Evolutionary conservation across 2,329 filamentous ascomycete species (phyloP).

Genomic region (Cercospora berteroae): DNA sequence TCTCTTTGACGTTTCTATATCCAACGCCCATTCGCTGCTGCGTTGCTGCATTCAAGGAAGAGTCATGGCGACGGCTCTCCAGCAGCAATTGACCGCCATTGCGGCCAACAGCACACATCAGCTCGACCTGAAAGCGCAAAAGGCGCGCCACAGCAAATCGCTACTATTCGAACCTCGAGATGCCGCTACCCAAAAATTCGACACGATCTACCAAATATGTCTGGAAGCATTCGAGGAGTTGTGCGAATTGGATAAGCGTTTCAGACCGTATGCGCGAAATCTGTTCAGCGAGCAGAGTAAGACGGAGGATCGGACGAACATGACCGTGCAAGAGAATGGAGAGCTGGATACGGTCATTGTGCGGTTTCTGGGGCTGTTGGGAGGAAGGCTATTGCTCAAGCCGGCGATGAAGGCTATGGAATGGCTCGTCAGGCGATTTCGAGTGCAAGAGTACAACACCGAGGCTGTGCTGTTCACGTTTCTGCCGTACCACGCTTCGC

Average conservation of each 20-base stretch:
- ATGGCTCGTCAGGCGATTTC: constrained; percentile 91
- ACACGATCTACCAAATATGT: constrained; percentile 83
- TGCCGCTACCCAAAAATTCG: constrained; percentile 84
- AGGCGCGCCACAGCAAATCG: constrained; percentile 87
- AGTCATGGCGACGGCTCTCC: constrained; percentile 77
- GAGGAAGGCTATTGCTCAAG: constrained; percentile 73
- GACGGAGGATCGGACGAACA: constrained; percentile 78
- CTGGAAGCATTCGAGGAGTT: constrained; percentile 87
- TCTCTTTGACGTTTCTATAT: not conserved
- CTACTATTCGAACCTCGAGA: constrained; percentile 86
- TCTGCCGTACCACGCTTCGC: constrained; percentile 84
- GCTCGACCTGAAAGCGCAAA: constrained; percentile 89
- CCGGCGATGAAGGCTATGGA: constrained; percentile 89
- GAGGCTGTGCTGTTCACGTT: constrained; percentile 76
- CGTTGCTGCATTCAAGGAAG: not conserved
- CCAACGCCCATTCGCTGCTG: not conserved
- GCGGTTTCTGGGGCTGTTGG: constrained; percentile 76
- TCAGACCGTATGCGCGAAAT: constrained; percentile 68
- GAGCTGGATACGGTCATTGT: constrained; percentile 76
- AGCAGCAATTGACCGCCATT: constrained; percentile 90
- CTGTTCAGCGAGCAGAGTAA: constrained; percentile 95
- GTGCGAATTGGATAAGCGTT: constrained; percentile 80
- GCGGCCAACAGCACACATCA: constrained; percentile 85
- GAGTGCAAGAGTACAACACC: constrained; percentile 90
- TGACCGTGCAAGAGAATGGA: constrained; percentile 77